Evolutionary conservation across 805 yeast genomes (phyloP).

Genomic region (Kodamaea fukazawae): DNA sequence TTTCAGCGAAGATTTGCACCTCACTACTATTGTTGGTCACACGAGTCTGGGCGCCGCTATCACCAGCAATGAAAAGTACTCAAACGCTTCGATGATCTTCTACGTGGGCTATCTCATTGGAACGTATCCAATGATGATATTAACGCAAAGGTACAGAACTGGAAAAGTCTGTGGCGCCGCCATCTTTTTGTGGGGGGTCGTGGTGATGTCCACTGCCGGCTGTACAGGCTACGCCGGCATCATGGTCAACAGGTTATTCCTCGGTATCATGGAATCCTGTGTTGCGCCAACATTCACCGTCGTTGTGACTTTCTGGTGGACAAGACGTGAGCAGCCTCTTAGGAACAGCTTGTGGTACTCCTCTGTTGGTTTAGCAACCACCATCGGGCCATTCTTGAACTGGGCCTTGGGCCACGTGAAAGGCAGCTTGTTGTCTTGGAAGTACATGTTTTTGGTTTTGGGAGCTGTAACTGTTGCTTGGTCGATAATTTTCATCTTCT

Average conservation of each 20-base stretch:
- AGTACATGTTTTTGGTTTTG: slow-evolving; percentile 5
- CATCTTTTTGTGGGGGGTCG: slow-evolving; percentile 3
- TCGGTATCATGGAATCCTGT: slow-evolving; percentile 3
- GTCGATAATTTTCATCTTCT: slow-evolving; percentile 10
- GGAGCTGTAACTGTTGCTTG: slow-evolving; percentile 3
- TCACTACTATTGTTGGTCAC: not conserved
- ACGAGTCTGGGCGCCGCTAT: slow-evolving; percentile 1
- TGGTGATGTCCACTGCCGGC: slow-evolving; percentile 2
- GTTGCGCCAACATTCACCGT: slow-evolving; percentile 2
- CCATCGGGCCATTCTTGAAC: slow-evolving; percentile 6
- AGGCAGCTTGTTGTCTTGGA: slow-evolving; percentile 5
- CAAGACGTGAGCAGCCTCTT: slow-evolving; percentile 3
- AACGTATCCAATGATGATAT: slow-evolving; percentile 3
- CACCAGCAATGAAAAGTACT: slow-evolving; percentile 3
- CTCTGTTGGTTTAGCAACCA: not conserved
- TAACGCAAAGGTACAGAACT: not conserved
- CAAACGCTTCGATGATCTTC: slow-evolving; percentile 7
- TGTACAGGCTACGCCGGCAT: not conserved
- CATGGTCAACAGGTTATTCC: slow-evolving; percentile 3
- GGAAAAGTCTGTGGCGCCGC: slow-evolving; percentile 1
- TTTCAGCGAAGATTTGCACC: slow-evolving; percentile 4
- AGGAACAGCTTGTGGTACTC: slow-evolving; percentile 4
- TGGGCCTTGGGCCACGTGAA: slow-evolving; percentile 10
- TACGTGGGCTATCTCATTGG: slow-evolving; percentile 8
- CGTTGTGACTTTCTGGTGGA: slow-evolving; percentile 3